phyloP scores from a whole-genome alignment of 345 rosid species.

The Arabis alpina region DNA sequence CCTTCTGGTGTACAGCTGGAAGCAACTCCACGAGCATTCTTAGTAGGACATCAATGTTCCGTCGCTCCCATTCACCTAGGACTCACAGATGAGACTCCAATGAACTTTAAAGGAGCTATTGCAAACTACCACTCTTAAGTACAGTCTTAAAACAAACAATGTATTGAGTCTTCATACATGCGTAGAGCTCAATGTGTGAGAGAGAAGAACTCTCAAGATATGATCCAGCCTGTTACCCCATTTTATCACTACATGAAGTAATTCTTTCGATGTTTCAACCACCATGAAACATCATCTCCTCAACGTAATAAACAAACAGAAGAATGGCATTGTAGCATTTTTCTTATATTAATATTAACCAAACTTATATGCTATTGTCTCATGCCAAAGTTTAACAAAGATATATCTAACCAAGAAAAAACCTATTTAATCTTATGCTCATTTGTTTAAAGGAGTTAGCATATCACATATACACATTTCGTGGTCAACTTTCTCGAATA shows the following conservation, averaged over 20 bases:
- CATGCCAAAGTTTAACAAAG: too few relatives aligned
- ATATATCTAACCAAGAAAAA: too few relatives aligned
- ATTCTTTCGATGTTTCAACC: slow-evolving; percentile 81
- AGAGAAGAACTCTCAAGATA: slow-evolving; percentile 72
- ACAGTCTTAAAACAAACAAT: slow-evolving; percentile 27
- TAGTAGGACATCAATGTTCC: slow-evolving; percentile 89
- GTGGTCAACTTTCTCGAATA: too few relatives aligned
- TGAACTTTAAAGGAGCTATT: slow-evolving; percentile 47
- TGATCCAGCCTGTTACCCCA: slow-evolving; percentile 92
- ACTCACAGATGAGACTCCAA: slow-evolving; percentile 85
- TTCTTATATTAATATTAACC: slow-evolving; percentile 12
- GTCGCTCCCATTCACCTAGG: slow-evolving; percentile 92
- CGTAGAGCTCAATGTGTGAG: slow-evolving; percentile 73
- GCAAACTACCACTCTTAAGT: slow-evolving; percentile 31
- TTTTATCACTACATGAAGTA: slow-evolving; percentile 77
- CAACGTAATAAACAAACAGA: slow-evolving; percentile 68
- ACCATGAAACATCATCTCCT: slow-evolving; percentile 98
- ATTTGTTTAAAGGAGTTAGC: too few relatives aligned
- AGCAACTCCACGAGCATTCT: slow-evolving; percentile 81
- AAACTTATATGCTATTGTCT: slow-evolving; percentile 45
- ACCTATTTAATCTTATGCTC: too few relatives aligned
- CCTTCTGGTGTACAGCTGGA: slow-evolving; percentile 71
- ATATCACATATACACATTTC: too few relatives aligned
- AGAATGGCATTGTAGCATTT: slow-evolving; percentile 39
- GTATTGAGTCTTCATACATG: slow-evolving; percentile 55